Evolutionary conservation across 108 stramenopile species (phyloP).

Genomic region (Fragilaria crotonensis): DNA sequence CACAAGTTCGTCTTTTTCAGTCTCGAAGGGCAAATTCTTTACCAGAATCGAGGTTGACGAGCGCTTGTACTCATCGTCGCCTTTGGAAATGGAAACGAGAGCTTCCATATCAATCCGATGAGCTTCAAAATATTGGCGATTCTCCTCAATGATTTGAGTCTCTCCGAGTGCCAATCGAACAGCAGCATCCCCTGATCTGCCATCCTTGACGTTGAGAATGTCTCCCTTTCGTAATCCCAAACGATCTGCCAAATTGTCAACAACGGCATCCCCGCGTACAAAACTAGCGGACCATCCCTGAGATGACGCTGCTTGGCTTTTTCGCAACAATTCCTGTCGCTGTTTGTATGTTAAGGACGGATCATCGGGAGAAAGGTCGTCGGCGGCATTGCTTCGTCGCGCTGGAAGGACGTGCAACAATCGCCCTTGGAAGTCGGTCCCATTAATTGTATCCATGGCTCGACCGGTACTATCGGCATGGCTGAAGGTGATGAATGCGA

Average conservation of each 20-base stretch:
- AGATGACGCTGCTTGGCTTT: conserved; percentile 62
- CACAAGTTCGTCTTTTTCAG: conserved; percentile 72
- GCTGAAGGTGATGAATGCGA: conserved; percentile 87
- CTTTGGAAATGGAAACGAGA: conserved; percentile 46
- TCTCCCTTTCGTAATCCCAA: conserved; percentile 86
- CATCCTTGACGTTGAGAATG: conserved; percentile 88
- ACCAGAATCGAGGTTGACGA: conserved; percentile 87
- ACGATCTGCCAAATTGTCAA: conserved; percentile 86
- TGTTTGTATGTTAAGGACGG: conserved; percentile 75
- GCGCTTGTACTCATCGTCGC: conserved; percentile 31
- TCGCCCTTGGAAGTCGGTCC: conserved; percentile 81
- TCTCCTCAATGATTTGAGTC: conserved; percentile 92
- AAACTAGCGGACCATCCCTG: conserved; percentile 93
- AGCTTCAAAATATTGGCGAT: conserved; percentile 77
- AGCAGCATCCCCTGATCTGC: conserved; percentile 80
- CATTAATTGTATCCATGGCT: conserved; percentile 61
- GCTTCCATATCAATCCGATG: conserved; percentile 89
- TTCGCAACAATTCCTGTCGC: conserved; percentile 75
- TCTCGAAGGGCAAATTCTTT: conserved; percentile 93
- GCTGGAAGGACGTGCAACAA: conserved; percentile 82
- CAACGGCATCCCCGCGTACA: conserved; percentile 92
- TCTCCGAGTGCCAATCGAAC: conserved; percentile 94
- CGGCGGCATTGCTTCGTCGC: conserved; percentile 17
- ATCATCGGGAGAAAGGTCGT: conserved; percentile 6
- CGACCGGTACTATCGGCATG: conserved; percentile 38